Evolutionary conservation across 352 stramenopile species (phyloP), one percentile per base, ranked within the genome.

Genomic region (Globisporangium paddicum): DNA sequence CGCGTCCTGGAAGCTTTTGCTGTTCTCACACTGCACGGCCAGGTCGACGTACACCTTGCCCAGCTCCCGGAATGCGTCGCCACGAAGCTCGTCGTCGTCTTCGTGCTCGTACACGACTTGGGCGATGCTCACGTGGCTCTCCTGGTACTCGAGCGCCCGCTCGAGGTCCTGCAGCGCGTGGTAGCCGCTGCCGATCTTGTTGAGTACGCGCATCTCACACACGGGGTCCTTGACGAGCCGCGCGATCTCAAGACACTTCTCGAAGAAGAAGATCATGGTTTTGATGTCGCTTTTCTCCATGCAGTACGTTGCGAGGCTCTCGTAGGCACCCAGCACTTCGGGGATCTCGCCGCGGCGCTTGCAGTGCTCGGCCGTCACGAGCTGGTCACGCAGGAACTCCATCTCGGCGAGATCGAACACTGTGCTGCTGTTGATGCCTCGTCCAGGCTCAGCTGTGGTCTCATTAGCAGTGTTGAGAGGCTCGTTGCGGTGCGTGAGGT

Each of bases 241-340:
- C 2, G 85, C 72, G 49, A 97, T 93, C 66, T 98, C 89, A 18
- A 97, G 77, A 59, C 90, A 96, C 59, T 98, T 98, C 23, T 97
- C 89, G 58, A 93, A 92, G 56, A 98, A 98, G 68, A 96, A 97
- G 32, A 97, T 86, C 68, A 90, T 89, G 14, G 92, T 98, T 55
- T 91, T 86, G 30, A 74, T 66, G 67, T 98, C 91, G 18, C 85
- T 68, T 35, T 89, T 87, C 64, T 91, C 78, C 21, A 68, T 59
- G 23, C 86, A 92, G 58, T 63, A 89, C 21, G 70, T 75, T 13
- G 82, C 87, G 37, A 96, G 71, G 50, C 68, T 82, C 41, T 96
- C 86, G 68, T 95, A 98, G 7, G 47, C 50, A 9, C 44, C 19
- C 2, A 62, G 55, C 42, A 62, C 47, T 28, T 62, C 3, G 1